A percentile compares a stretch with the other conserved stretches of the same genome.
phyloP scores from a whole-genome alignment of 169 alveolate species.

The Babesia sp. region DNA sequence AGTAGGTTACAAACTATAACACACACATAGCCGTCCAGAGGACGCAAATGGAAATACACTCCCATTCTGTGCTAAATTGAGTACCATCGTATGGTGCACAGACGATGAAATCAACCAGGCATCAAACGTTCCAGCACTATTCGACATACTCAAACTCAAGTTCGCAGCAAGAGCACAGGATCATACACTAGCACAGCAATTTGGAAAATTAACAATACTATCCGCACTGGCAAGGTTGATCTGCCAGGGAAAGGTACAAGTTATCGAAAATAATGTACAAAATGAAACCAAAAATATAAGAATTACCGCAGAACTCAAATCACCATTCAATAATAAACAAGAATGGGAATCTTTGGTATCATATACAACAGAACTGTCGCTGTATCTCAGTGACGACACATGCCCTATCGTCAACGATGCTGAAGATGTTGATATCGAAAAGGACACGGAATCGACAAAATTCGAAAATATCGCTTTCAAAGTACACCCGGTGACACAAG shows the following conservation, averaged over 20 bases:
- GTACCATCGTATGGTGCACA: conserved; percentile 50
- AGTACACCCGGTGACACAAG: neutral
- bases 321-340: neutral
- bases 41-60: neutral
- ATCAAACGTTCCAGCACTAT: conserved; percentile 5
- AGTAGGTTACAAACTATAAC: conserved; percentile 1
- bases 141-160: conserved; percentile 15
- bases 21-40: conserved; percentile 15
- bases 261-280: conserved; percentile 29
- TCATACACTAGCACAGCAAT: neutral
- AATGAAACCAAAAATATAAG: conserved; percentile 27
- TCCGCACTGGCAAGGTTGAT: conserved; percentile 14
- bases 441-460: neutral
- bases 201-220: neutral
- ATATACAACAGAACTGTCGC: conserved; percentile 1
- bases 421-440: neutral
- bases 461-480: conserved; percentile 1
- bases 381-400: conserved; percentile 8
- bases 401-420: neutral
- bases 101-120: conserved; percentile 34
- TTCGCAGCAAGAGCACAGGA: conserved; percentile 6
- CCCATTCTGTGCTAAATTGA: conserved; percentile 30
- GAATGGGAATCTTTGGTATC: neutral
- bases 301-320: neutral
- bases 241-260: conserved; percentile 9